Conservation (phyloP, 2,329 filamentous ascomycete genomes). For the Neospermospora avenae region DNA sequence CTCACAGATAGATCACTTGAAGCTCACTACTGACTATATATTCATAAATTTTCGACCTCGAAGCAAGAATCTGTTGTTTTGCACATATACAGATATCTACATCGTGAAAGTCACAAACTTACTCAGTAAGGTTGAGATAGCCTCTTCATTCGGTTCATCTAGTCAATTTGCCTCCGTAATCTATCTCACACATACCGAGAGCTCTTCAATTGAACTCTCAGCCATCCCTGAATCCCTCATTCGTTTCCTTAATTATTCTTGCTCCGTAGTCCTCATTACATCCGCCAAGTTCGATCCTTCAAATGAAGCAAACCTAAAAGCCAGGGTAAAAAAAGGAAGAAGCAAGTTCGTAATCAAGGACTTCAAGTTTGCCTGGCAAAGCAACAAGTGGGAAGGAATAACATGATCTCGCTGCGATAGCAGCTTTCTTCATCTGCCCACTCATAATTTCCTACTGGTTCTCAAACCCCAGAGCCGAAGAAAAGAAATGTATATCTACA, state of each 20-base stretch:
- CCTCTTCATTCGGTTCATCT: slow-evolving; percentile 3
- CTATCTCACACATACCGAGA: not conserved
- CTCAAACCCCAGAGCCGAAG: not conserved
- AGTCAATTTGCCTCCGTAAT: slow-evolving; percentile 16
- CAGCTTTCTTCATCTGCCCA: not conserved
- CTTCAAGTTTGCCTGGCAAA: not conserved
- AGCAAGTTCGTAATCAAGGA: not conserved
- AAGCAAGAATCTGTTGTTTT: too few species aligned
- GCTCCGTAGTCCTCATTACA: not conserved
- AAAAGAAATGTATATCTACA: not conserved
- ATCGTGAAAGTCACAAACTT: too few species aligned
- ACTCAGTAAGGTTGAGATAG: not conserved
- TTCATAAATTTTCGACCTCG: too few species aligned
- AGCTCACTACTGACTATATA: too few species aligned
- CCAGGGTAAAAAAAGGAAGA: not conserved
- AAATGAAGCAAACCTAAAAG: not conserved
- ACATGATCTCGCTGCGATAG: not conserved
- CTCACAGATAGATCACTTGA: too few species aligned
- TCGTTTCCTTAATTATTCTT: not conserved
- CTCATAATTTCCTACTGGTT: not conserved
- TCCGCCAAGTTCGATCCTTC: not conserved
- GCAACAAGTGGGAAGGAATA: not conserved
- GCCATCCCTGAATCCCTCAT: not conserved
- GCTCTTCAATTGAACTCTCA: not conserved
- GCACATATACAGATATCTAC: not conserved